Evolutionary conservation across 352 stramenopile species (phyloP).

Genomic region (Peronospora tabacina): DNA sequence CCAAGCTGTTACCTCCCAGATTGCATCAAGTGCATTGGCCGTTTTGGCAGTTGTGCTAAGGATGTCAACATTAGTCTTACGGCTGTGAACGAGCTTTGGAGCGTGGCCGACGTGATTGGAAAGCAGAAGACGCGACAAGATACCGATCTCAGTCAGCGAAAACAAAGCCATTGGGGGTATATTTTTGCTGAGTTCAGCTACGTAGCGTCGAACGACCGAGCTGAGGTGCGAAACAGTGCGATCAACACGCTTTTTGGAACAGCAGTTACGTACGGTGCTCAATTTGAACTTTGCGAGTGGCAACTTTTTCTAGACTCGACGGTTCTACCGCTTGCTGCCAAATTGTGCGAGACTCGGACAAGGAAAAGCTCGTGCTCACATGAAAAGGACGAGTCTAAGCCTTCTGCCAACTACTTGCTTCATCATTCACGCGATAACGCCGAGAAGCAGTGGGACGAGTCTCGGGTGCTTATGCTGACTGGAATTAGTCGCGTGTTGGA

Average conservation of each 20-base stretch:
- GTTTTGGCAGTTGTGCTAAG: slow-evolving; percentile 89
- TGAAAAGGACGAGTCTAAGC: slow-evolving; percentile 16
- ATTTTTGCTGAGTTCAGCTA: slow-evolving; percentile 76
- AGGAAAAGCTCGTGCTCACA: slow-evolving; percentile 9
- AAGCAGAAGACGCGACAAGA: slow-evolving; percentile 38
- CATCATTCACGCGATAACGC: slow-evolving; percentile 94
- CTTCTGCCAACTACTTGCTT: slow-evolving; percentile 52
- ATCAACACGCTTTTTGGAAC: slow-evolving; percentile 97
- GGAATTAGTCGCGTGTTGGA: slow-evolving; percentile 91
- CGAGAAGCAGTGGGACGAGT: slow-evolving; percentile 96
- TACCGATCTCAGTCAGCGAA: slow-evolving; percentile 14
- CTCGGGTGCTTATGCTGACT: slow-evolving; percentile 90
- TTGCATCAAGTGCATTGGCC: slow-evolving; percentile 89
- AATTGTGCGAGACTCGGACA: slow-evolving; percentile 42
- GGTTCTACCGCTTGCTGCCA: slow-evolving; percentile 84
- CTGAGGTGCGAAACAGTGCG: slow-evolving; percentile 94
- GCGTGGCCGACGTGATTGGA: slow-evolving; percentile 82
- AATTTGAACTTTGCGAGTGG: slow-evolving; percentile 90
- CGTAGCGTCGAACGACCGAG: slow-evolving; percentile 87
- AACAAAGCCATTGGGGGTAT: slow-evolving; percentile 47
- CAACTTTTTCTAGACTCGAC: slow-evolving; percentile 90
- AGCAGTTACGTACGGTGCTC: slow-evolving; percentile 89
- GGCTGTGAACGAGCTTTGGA: slow-evolving; percentile 94
- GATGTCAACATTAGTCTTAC: slow-evolving; percentile 98
- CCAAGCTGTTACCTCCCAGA: slow-evolving; percentile 54